These are phyloP conservation scores for Phlebiopsis flavidoalba DNA, from an alignment of 768 basidiomycete genomes.

Conservation along the genomic window DNA sequence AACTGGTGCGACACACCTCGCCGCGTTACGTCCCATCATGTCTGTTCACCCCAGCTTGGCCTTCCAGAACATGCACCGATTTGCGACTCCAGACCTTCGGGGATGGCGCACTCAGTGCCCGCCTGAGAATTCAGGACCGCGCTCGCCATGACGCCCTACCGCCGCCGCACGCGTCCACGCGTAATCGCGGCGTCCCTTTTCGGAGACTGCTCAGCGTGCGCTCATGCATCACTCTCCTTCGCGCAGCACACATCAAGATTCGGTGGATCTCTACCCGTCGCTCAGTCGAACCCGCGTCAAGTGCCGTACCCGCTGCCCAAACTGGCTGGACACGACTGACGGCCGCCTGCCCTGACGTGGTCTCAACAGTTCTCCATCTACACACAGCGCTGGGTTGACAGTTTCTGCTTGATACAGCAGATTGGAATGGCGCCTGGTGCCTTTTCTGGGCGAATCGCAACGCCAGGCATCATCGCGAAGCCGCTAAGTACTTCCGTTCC, in stretches of 20 bases:
- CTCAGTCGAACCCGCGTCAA: neutral
- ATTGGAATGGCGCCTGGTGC: neutral
- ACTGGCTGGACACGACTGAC: neutral
- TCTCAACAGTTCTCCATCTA: neutral
- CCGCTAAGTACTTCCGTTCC: neutral
- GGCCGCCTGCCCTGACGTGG: neutral
- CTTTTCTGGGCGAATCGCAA: neutral
- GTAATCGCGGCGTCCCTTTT: slow-evolving; percentile 4
- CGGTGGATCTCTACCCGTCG: neutral
- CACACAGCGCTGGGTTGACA: neutral
- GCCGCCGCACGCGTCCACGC: neutral
- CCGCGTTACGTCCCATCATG: slow-evolving; percentile 8
- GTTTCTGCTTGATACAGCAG: slow-evolving; percentile 5
- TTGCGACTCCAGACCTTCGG: slow-evolving; percentile 1
- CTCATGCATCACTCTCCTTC: neutral
- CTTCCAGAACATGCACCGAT: slow-evolving; percentile 1
- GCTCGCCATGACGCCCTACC: neutral
- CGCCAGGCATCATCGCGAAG: neutral
- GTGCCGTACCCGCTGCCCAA: neutral
- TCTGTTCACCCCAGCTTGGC: neutral
- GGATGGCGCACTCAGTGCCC: neutral
- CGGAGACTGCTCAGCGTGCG: neutral
- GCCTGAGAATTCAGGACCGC: neutral
- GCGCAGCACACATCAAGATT: neutral
- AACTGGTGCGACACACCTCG: neutral